These are phyloP conservation scores for Chaetomiaceae sp. DNA, from an alignment of 2,329 filamentous ascomycete genomes.

Conservation along the genomic window DNA sequence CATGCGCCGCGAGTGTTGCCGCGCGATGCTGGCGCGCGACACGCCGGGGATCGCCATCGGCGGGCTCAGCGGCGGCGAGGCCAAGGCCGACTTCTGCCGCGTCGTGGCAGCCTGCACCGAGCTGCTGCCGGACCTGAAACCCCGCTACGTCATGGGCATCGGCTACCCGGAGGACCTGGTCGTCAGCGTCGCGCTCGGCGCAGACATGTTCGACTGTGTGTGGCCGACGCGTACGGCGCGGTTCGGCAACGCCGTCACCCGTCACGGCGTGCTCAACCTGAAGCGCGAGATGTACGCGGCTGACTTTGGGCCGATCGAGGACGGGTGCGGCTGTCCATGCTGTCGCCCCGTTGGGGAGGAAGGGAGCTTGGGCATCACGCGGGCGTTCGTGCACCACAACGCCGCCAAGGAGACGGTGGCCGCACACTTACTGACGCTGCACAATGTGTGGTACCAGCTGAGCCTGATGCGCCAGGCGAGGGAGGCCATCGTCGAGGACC, in stretches of 20 bases:
- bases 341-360: constrained; percentile 61
- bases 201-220: constrained; percentile 99
- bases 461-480: constrained; percentile 71
- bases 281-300: constrained; percentile 66
- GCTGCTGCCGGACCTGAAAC: constrained; percentile 81
- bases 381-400: constrained; percentile 87
- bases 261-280: constrained; percentile 74
- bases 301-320: constrained; percentile 80
- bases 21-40: constrained; percentile 79
- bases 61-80: constrained; percentile 89
- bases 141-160: constrained; percentile 98
- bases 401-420: constrained; percentile 92
- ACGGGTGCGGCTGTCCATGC: constrained; percentile 72
- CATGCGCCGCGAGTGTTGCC: constrained; percentile 75
- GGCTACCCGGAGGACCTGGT: constrained; percentile 95
- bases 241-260: constrained; percentile 90
- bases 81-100: constrained; percentile 84
- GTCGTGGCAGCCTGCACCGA: constrained; percentile 83
- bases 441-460: constrained; percentile 92
- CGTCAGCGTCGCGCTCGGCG: constrained; percentile 86
- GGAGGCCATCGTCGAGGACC: constrained; percentile 72
- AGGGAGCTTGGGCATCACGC: constrained; percentile 69
- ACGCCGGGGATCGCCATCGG: constrained; percentile 97
- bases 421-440: constrained; percentile 77
- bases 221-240: constrained; percentile 96